These are phyloP conservation scores for Dryas drummondii DNA, from an alignment of 306 rosid species.

Conservation along the genomic window DNA sequence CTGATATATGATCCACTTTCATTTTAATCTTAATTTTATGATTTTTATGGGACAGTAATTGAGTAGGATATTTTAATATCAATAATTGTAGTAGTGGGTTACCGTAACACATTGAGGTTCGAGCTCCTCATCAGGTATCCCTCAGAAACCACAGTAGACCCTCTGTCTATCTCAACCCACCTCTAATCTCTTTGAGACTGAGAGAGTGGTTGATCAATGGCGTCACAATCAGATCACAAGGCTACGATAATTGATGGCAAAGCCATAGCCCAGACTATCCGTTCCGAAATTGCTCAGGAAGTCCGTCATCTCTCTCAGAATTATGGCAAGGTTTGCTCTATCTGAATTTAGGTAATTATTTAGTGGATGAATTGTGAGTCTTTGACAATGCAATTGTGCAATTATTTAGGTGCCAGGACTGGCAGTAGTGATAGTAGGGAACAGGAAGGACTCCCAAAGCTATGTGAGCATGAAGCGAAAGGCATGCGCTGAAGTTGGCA, in stretches of 20 bases:
- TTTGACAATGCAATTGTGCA: not conserved
- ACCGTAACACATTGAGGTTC: not conserved
- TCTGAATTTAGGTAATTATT: not conserved
- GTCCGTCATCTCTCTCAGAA: conserved; percentile 57
- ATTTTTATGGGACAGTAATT: not conserved
- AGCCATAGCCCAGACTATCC: conserved; percentile 66
- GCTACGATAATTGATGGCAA: conserved; percentile 84
- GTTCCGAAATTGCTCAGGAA: conserved; percentile 73
- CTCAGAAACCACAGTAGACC: not conserved
- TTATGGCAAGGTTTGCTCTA: conserved; percentile 61
- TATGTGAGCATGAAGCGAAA: conserved; percentile 84
- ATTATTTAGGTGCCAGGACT: conserved; percentile 71
- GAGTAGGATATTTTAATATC: not conserved
- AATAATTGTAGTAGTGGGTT: not conserved
- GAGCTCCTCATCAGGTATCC: not conserved
- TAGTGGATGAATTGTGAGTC: not conserved
- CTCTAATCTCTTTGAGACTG: not conserved
- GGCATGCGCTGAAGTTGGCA: conserved; percentile 85
- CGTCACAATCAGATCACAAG: conserved; percentile 43
- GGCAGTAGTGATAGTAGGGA: conserved; percentile 89
- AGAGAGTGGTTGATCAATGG: conserved; percentile 25
- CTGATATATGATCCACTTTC: not conserved
- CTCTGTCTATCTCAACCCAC: not conserved
- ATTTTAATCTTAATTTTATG: not conserved
- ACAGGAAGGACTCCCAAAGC: conserved; percentile 83